Evolutionary conservation across 805 yeast species (phyloP), one percentile per base, ranked within the genome.

Genomic region (Sungouiozyma intestinalis): DNA sequence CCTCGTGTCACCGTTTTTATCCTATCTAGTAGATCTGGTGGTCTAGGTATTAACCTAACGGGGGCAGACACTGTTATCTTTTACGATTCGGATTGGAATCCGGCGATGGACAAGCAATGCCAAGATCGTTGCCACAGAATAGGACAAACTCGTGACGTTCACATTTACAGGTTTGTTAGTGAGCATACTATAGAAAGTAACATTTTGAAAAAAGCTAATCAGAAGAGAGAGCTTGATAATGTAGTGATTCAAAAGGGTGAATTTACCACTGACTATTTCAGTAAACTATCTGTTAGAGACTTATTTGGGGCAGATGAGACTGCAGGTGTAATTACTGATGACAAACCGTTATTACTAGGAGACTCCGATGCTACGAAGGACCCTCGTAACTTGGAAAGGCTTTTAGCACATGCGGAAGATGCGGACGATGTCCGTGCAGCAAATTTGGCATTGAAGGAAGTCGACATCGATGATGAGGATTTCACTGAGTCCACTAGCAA

Each of bases 31-130:
- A 77, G 99, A 64, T 92, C 98, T 2, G 99, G 99, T 62, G 99
- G 99, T 32, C 71, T 94, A 51, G 99, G 99, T 59, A 92, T 92
- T 60, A 92, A 92, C 57, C 67, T 92, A 49, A 92, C 98, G 0
- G 99, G 97, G 57, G 99, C 99, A 0, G 99, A 92, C 57, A 92
- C 98, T 0, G 99, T 92, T 36, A 86, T 92, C 6, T 94, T 92
- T 65, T 92, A 94, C 61, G 99, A 92, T 63, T 86, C 96, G 2
- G 98, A 90, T 64, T 90, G 98, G 98, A 92, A 92, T 58, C 99
- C 99, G 2, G 95, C 97, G 1, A 92, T 92, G 97, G 99, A 92
- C 62, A 86, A 87, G 58, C 99, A 92, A 64, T 92, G 98, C 66
- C 98, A 92, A 64, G 99, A 92, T 65, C 79, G 99, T 62, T 92